phyloP scores from a whole-genome alignment of 257 asterid species.

The Solanum gandarillasii region DNA sequence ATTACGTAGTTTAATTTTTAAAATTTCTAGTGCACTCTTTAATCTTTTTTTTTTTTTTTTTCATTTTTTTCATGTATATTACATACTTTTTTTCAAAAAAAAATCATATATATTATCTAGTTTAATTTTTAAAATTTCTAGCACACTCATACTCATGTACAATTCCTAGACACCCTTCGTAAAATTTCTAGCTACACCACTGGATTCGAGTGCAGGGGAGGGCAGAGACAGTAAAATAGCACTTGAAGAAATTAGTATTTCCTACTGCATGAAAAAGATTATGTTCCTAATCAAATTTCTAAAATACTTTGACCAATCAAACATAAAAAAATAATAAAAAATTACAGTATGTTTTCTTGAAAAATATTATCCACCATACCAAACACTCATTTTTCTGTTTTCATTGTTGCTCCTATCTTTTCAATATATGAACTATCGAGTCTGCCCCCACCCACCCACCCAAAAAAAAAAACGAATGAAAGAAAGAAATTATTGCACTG shows the following conservation, averaged over 20 bases:
- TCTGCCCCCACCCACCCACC: neutral
- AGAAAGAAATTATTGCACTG: neutral
- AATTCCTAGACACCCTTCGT: no score
- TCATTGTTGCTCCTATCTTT: neutral
- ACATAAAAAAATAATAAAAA: no score
- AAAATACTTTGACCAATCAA: neutral
- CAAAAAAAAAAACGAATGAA: neutral
- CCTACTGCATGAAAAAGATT: rapidly evolving
- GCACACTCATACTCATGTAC: no score
- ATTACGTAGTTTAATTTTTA: no score
- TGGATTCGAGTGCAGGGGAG: neutral
- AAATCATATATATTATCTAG: no score
- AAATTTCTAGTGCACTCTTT: no score
- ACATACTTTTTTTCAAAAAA: no score
- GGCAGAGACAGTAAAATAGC: neutral
- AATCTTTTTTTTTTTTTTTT: no score
- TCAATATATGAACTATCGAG: neutral
- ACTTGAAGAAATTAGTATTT: neutral
- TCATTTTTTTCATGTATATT: no score
- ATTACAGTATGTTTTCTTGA: rapidly evolving
- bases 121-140: no score
- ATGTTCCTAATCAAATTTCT: neutral
- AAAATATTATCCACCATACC: no score
- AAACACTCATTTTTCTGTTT: neutral
- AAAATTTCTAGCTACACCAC: no score